Percentiles rank a stretch among this genome's conserved stretches.
These are phyloP conservation scores for Globisporangium recalcitrans DNA, from an alignment of 352 stramenopile species.

Conservation along the genomic window DNA sequence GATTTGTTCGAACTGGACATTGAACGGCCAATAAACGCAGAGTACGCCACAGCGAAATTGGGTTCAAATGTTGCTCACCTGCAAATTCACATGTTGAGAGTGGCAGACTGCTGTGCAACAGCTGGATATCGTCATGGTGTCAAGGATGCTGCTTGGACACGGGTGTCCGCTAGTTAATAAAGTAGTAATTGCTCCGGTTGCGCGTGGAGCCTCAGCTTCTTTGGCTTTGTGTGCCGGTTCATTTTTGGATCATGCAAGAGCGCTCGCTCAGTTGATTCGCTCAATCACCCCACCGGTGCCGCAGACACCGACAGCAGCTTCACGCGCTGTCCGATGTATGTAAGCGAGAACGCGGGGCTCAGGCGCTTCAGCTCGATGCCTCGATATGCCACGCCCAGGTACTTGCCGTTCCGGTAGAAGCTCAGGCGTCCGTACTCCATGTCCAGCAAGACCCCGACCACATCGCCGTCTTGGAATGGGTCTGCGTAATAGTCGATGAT, in stretches of 20 bases:
- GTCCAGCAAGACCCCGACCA: slow-evolving; percentile 69
- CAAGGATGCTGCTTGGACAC: neutral
- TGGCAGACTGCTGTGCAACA: neutral
- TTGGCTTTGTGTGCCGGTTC: neutral
- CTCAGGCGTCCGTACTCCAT: slow-evolving; percentile 68
- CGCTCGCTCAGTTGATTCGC: neutral
- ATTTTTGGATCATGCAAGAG: neutral
- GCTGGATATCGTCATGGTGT: neutral
- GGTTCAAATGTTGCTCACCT: neutral
- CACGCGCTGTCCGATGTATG: slow-evolving; percentile 60
- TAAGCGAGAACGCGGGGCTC: slow-evolving; percentile 65
- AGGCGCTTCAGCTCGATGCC: slow-evolving; percentile 57
- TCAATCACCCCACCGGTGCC: slow-evolving; percentile 33
- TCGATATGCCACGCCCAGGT: slow-evolving; percentile 67
- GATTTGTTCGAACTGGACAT: too few species aligned
- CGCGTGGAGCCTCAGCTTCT: neutral
- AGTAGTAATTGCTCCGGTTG: neutral
- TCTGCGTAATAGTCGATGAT: slow-evolving; percentile 71
- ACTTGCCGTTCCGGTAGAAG: slow-evolving; percentile 76
- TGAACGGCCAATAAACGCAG: neutral
- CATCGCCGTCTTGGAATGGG: slow-evolving; percentile 67
- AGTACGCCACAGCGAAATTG: neutral
- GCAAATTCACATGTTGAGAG: neutral
- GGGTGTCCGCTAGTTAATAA: neutral
- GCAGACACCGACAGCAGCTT: slow-evolving; percentile 51